Percentiles rank a stretch among this genome's conserved stretches.
phyloP scores from a whole-genome alignment of 441 rosid species.

The Isatis lusitanica region DNA sequence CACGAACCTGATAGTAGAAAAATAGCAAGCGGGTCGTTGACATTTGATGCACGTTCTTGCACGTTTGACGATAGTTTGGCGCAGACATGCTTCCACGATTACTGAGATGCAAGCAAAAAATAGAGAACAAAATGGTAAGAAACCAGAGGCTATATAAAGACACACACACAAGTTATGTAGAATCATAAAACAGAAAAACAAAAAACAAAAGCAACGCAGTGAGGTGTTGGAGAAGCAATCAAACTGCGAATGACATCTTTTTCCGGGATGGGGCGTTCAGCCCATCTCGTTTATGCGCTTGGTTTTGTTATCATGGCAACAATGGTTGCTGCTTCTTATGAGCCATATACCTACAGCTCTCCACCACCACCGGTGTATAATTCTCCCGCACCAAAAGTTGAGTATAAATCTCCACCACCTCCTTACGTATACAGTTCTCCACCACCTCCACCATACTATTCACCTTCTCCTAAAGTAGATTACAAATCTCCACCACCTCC shows the following conservation, averaged over 20 bases:
- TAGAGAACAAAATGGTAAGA: neutral
- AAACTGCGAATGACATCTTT: constrained; percentile 12
- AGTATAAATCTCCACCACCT: neutral
- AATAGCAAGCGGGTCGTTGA: constrained; percentile 12
- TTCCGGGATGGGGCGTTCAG: constrained; percentile 15
- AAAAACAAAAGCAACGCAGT: neutral
- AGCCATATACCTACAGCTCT: constrained; percentile 6
- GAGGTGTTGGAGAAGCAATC: neutral
- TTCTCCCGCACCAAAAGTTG: neutral
- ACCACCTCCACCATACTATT: neutral
- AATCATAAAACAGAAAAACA: constrained; percentile 10
- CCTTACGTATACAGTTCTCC: neutral
- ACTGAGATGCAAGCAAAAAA: neutral
- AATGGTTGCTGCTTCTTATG: constrained; percentile 19
- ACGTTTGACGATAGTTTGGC: constrained; percentile 6
- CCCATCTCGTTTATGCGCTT: constrained; percentile 24
- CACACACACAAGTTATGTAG: neutral
- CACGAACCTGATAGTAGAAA: constrained; percentile 12
- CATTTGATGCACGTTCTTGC: constrained; percentile 34
- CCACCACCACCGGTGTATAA: constrained; percentile 5
- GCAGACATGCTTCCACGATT: constrained; percentile 20
- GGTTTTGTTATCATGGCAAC: constrained; percentile 17
- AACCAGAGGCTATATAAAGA: constrained; percentile 10
- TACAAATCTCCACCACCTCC: constrained; percentile 6
- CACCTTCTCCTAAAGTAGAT: neutral